Conservation (phyloP, 768 basidiomycete genomes). For the Tephrocybe sp. region DNA sequence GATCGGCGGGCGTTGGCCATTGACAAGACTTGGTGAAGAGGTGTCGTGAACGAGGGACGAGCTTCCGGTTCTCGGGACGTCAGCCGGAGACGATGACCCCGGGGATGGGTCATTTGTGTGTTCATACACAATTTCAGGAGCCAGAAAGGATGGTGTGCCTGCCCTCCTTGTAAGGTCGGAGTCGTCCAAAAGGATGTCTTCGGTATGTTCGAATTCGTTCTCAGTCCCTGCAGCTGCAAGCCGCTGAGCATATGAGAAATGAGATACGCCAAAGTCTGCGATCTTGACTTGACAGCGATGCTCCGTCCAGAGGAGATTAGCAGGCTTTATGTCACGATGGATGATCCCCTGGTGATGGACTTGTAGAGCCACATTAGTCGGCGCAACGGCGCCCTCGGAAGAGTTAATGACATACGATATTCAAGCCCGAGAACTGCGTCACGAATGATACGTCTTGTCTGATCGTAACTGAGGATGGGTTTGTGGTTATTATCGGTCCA, state of each 20-base stretch:
- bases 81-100: constrained; percentile 16
- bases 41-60: constrained; percentile 27
- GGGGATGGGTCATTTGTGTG: constrained; percentile 33
- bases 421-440: constrained; percentile 94
- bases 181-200: constrained; percentile 76
- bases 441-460: constrained; percentile 84
- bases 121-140: constrained; percentile 90
- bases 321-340: constrained; percentile 98
- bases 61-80: constrained; percentile 13
- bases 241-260: constrained; percentile 88
- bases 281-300: constrained; percentile 93
- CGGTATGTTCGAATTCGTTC: constrained; percentile 37
- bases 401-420: constrained; percentile 65
- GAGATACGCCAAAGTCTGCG: constrained; percentile 96
- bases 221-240: constrained; percentile 60
- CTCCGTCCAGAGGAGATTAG: constrained; percentile 88
- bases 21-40: constrained; percentile 12
- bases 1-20: constrained; percentile 48
- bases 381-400: constrained; percentile 10
- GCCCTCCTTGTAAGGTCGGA: constrained; percentile 87
- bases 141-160: constrained; percentile 94
- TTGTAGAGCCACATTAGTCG: constrained; percentile 28
- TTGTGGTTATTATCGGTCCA: constrained; percentile 67
- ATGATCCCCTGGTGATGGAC: constrained; percentile 98
- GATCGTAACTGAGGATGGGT: constrained; percentile 79